phyloP scores from a whole-genome alignment of 148 eudicot species.

The Mesembryanthemum crystallinum region DNA sequence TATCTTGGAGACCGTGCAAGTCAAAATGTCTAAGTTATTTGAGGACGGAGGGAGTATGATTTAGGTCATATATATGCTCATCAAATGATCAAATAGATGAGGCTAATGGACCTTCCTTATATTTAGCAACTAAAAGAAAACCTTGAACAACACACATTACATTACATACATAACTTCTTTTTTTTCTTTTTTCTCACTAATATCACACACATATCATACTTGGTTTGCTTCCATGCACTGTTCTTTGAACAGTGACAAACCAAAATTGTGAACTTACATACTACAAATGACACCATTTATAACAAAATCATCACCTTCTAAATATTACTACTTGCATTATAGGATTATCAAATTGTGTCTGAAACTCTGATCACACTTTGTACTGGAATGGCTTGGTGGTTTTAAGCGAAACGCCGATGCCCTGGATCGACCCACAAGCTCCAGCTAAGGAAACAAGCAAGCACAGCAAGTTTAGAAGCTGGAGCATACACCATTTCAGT shows the following conservation, averaged over 20 bases:
- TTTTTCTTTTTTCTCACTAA: no score
- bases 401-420: slow-evolving; percentile 27
- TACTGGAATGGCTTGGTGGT: slow-evolving; percentile 32
- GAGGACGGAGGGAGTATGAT: no score
- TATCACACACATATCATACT: background rate
- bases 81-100: no score
- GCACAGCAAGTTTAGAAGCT: slow-evolving; percentile 30
- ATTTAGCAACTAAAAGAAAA: no score
- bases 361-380: slow-evolving; percentile 20
- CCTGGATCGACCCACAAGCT: slow-evolving; percentile 36
- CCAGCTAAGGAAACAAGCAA: slow-evolving; percentile 37
- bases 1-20: no score
- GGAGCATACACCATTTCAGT: slow-evolving; percentile 31
- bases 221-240: slow-evolving; percentile 13
- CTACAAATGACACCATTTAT: background rate
- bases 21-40: no score
- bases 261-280: background rate
- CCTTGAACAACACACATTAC: no score
- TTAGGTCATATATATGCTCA: no score
- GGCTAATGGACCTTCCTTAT: no score
- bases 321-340: no score
- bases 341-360: no score
- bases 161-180: no score
- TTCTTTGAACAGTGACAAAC: background rate
- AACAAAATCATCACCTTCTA: background rate